Conservation (phyloP, 495 filamentous ascomycete species). For the Penicilliopsis zonata region DNA sequence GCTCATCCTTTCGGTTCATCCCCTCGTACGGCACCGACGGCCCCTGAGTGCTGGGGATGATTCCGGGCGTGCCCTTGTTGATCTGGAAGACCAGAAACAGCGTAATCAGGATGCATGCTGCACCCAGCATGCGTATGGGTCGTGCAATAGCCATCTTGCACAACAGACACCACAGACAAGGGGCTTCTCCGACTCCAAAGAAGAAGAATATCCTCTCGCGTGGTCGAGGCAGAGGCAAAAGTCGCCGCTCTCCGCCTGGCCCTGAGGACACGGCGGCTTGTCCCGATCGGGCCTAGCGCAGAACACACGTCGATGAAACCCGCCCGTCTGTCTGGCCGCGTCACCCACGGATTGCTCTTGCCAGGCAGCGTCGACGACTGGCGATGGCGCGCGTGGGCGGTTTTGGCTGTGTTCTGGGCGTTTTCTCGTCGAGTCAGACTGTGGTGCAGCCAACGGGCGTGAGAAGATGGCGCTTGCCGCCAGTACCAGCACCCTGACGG, state of each 20-base stretch:
- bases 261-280: slow-evolving; percentile 6
- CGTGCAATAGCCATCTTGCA: slow-evolving; percentile 68
- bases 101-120: slow-evolving; percentile 56
- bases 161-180: slow-evolving; percentile 7
- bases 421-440: not conserved
- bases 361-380: not conserved
- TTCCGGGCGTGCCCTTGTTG: slow-evolving; percentile 33
- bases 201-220: slow-evolving; percentile 4
- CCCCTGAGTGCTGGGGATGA: slow-evolving; percentile 18
- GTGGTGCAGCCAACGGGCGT: not conserved
- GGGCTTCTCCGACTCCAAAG: slow-evolving; percentile 5
- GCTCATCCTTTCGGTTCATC: slow-evolving; percentile 61
- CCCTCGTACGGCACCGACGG: slow-evolving; percentile 26
- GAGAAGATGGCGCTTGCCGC: slow-evolving; percentile 36
- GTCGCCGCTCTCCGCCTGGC: not conserved
- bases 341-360: not conserved
- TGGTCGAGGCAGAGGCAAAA: not conserved
- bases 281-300: slow-evolving; percentile 18
- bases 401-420: not conserved
- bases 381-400: not conserved
- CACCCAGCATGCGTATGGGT: slow-evolving; percentile 67
- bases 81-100: slow-evolving; percentile 65
- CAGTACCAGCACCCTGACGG: slow-evolving; percentile 19
- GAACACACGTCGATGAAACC: too few species aligned
- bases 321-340: not conserved